A percentile compares a stretch with the other conserved stretches of the same genome.
phyloP scores from a whole-genome alignment of 306 rosid species.

The Lablab purpureus region DNA sequence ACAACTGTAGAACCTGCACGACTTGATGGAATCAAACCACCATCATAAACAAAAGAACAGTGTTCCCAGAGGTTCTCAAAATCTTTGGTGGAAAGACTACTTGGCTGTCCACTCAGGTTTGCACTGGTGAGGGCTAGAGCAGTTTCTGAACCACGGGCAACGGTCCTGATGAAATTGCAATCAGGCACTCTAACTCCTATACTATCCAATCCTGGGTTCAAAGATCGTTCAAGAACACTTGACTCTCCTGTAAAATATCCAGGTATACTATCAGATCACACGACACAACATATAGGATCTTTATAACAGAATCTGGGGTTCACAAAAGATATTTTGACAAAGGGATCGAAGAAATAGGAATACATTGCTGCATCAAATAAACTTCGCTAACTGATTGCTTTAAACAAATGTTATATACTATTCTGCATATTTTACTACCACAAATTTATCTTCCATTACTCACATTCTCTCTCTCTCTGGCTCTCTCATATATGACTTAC shows the following conservation, averaged over 20 bases:
- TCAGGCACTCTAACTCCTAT: conserved; percentile 93
- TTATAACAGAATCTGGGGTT: background rate
- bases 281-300: background rate
- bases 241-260: conserved; percentile 75
- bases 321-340: conserved; percentile 23
- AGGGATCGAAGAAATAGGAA: conserved; percentile 11
- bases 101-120: conserved; percentile 87
- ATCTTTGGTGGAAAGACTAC: conserved; percentile 81
- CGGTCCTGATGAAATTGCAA: conserved; percentile 76
- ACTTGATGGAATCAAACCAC: conserved; percentile 86
- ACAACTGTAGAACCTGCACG: conserved; percentile 91
- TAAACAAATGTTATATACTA: conserved; percentile 5
- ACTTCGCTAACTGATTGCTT: background rate
- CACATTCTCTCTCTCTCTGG: background rate
- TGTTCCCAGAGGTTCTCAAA: conserved; percentile 86
- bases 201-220: conserved; percentile 91
- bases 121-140: conserved; percentile 96
- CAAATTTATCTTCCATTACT: background rate
- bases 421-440: background rate
- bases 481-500: conserved; percentile 24
- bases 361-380: conserved; percentile 10
- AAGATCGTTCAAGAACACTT: conserved; percentile 80
- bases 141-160: conserved; percentile 74
- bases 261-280: conserved; percentile 42
- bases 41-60: conserved; percentile 82